Evolutionary conservation across 1,284 basidiomycete genomes (phyloP).

Genomic region (Chalciporus sp.): DNA sequence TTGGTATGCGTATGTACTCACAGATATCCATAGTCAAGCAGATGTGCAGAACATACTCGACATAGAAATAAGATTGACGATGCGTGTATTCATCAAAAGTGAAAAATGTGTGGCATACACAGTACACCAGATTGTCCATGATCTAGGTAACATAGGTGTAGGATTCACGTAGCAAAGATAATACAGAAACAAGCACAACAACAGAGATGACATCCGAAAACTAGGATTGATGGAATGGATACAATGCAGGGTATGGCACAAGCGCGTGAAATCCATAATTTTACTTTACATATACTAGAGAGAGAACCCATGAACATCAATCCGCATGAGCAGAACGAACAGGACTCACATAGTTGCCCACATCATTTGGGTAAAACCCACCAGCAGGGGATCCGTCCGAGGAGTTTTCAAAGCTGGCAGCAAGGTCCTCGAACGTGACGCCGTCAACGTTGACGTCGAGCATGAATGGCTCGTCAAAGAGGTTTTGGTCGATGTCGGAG

Average conservation of each 20-base stretch:
- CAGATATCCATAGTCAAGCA: too few relatives aligned
- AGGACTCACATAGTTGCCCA: slow-evolving; percentile 25
- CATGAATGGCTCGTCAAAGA: slow-evolving; percentile 35
- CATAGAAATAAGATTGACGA: not conserved
- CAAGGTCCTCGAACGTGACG: slow-evolving; percentile 30
- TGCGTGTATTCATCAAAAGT: not conserved
- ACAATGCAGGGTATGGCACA: slow-evolving; percentile 1
- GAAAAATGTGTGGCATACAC: not conserved
- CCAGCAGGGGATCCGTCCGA: slow-evolving; percentile 12
- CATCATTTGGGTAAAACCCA: slow-evolving; percentile 13
- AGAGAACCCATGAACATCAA: slow-evolving; percentile 4
- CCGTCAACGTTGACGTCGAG: slow-evolving; percentile 33
- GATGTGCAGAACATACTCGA: not conserved
- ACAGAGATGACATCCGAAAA: not conserved
- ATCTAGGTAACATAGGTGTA: not conserved
- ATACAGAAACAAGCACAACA: slow-evolving; percentile 3
- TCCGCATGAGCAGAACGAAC: not conserved
- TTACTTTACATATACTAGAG: slow-evolving; percentile 28
- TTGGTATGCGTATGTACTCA: too few relatives aligned
- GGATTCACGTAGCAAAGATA: not conserved
- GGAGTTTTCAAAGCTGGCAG: slow-evolving; percentile 15
- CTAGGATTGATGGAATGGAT: not conserved
- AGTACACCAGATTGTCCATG: not conserved
- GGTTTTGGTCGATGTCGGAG: slow-evolving; percentile 21
- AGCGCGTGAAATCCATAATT: not conserved